Base-by-base conservation (phyloP, 345 rosid genomes). In the Salix suchowensis region DNA sequence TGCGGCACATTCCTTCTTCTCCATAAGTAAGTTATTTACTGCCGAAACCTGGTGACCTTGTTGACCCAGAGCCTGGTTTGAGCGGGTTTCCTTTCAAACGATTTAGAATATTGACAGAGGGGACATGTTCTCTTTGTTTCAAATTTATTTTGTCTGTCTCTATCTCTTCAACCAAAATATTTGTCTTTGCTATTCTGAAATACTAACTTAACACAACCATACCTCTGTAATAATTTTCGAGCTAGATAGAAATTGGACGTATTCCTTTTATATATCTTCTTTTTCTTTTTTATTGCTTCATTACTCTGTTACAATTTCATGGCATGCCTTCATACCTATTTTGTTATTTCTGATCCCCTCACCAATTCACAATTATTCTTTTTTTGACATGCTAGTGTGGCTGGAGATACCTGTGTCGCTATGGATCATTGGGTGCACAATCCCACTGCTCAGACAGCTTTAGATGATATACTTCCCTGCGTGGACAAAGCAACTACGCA, bases 391-490 rank as follows among this genome's bases (percentile, higher is more conserved):
- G 55, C 75, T 68, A 96, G 98, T 82, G 98, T 86, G 79, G 85
- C 98, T 15, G 90, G 81, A 78, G 99, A 96, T 77, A 91, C 97
- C 19, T 96, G 99, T 76, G 90, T 86, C 23, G 98, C 99, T 3
- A 91, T 93, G 92, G 81, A 85, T 46, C 91, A 93, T 78, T 96
- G 97, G 96, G 90, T 90, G 60, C 91, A 93, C 78, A 86, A 86
- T 78, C 98, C 99, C 0, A 62, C 89, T 65, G 90, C 94, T 24
- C 94, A 92, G 77, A 91, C 99, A 14, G 94, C 98, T 48, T 72
- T 96, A 39, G 98, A 96, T 34, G 88, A 91, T 70, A 89, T 96
- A 70, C 83, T 96, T 75, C 98, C 99, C 9, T 93, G 98, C 65
- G 88, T 94, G 30, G 96, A 96, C 82, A 88, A 79, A 42, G 85